Percentiles rank a stretch among this genome's conserved stretches.
Conservation (phyloP, 208 protist species). For the Trypanosoma scelopori region DNA sequence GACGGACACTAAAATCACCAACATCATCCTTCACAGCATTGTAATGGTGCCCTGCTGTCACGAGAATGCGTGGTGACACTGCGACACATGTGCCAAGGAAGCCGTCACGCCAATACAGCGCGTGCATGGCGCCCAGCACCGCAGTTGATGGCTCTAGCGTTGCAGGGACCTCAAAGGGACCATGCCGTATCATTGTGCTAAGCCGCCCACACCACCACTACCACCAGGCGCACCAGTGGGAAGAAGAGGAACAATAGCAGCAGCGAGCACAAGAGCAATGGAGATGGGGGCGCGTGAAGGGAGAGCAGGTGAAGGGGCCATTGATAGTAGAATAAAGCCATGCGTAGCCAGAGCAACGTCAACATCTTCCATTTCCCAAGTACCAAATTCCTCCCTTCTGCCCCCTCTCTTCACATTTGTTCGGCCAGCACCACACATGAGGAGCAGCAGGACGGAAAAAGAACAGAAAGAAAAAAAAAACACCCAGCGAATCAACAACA, state of each 20-base stretch:
- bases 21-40: conserved; percentile 75
- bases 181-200: conserved; percentile 51
- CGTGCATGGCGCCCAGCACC: conserved; percentile 49
- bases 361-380: too few relatives aligned
- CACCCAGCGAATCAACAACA: too few relatives aligned
- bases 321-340: neutral
- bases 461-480: conserved; percentile 7
- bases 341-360: too few relatives aligned
- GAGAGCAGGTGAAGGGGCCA: neutral
- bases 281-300: neutral
- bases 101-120: conserved; percentile 69
- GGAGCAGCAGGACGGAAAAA: neutral
- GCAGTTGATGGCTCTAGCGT: conserved; percentile 34
- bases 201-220: neutral
- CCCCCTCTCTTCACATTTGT: too few relatives aligned
- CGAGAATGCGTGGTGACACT: conserved; percentile 47
- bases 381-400: conserved; percentile 5
- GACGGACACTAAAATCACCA: conserved; percentile 71
- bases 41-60: conserved; percentile 84
- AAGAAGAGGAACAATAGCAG: conserved; percentile 13
- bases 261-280: neutral
- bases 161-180: conserved; percentile 34
- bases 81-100: conserved; percentile 84
- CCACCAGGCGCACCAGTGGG: neutral
- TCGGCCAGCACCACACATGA: conserved; percentile 16